Base-by-base conservation (phyloP, 371 early-diverging fungal genomes). In the Apophysomyces ossiformis region DNA sequence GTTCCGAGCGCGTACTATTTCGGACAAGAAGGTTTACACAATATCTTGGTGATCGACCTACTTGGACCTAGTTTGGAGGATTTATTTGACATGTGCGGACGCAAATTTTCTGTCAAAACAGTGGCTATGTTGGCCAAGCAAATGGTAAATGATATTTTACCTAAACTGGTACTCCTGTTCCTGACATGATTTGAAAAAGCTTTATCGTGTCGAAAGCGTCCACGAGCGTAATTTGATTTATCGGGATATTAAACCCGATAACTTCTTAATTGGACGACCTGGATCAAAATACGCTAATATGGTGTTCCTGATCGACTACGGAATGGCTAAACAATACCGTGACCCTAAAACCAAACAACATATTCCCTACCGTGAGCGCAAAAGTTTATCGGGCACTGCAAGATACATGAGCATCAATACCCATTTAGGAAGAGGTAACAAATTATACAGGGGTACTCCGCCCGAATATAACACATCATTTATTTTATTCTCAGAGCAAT, bases 161-260 rank as follows among this genome's bases (percentile, higher is more conserved):
- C 21, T 21, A 37, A 18, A 11, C 47, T 37, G 26, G 35, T 7
- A 41, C 36, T 11, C 32, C 32, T 37, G 16, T 6, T 60, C 21
- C 44, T 60, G 38, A 39, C 35, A 54, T 32, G 46, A 12, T 39
- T 21, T 43, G 37, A 32, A 26, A 26, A 54, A 92, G 92, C 83
- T 99, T 41, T 85, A 85, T 37, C 88, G 94, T 57, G 89, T 97
- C 37, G 96, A 98, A 84, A 84, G 88, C 6, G 87, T 99, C 57
- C 99, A 99, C 74, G 94, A 96, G 64, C 90, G 91, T 71, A 93
- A 96, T 74, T 83, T 95, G 64, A 92, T 99, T 45, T 99, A 99
- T 56, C 88, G 99, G 63, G 99, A 99, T 78, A 97, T 99, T 72
- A 99, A 99, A 77, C 99, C 99, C 18, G 99, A 99, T 78, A 99